phyloP scores from a whole-genome alignment of 2,329 filamentous ascomycete species.

The Aureobasidium sp. region DNA sequence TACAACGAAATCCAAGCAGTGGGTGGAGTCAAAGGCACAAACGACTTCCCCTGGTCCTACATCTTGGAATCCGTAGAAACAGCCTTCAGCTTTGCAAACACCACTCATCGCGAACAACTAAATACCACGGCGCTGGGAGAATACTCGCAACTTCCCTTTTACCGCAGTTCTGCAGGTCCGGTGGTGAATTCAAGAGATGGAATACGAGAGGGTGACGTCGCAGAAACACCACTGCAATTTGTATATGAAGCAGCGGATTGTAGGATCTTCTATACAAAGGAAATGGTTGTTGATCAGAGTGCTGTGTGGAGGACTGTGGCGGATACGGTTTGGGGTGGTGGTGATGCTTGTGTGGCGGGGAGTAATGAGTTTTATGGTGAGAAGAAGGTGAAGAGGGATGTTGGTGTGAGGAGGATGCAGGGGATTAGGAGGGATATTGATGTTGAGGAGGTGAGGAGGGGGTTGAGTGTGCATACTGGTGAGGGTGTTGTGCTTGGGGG shows the following conservation, averaged over 20 bases:
- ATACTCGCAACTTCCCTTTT: constrained; percentile 32
- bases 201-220: constrained; percentile 36
- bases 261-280: constrained; percentile 57
- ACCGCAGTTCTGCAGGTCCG: constrained; percentile 25
- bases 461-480: neutral
- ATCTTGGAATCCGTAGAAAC: constrained; percentile 27
- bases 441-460: neutral
- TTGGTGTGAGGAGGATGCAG: constrained; percentile 21
- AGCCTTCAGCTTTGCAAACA: constrained; percentile 25
- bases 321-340: constrained; percentile 35
- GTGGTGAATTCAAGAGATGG: constrained; percentile 35
- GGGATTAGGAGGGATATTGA: constrained; percentile 27
- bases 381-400: constrained; percentile 14
- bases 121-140: constrained; percentile 30
- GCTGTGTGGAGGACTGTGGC: constrained; percentile 52
- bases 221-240: constrained; percentile 54
- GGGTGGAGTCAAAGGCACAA: constrained; percentile 50
- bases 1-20: constrained; percentile 48
- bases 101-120: constrained; percentile 21
- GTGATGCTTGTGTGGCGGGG: constrained; percentile 37
- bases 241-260: constrained; percentile 56
- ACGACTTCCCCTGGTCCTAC: constrained; percentile 30
- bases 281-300: constrained; percentile 53
- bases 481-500: neutral
- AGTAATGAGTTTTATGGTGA: constrained; percentile 24